phyloP scores from a whole-genome alignment of 2,329 filamentous ascomycete genomes.

The Paraphoma chrysanthemicola region DNA sequence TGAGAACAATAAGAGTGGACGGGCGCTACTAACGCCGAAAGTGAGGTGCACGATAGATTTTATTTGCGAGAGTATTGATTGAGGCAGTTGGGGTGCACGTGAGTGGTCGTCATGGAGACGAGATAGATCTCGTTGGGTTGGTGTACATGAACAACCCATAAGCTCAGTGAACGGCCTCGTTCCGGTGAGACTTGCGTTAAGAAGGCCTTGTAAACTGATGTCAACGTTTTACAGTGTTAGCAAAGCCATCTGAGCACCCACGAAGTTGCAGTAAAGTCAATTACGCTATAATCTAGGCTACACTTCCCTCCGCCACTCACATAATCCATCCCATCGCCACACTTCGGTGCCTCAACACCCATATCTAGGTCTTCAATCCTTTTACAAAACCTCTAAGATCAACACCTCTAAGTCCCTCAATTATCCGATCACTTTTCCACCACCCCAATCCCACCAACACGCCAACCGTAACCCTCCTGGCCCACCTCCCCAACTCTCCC shows the following conservation, averaged over 20 bases:
- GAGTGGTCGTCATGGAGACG: background rate
- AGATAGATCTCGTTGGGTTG: background rate
- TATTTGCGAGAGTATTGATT: background rate
- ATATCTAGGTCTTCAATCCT: background rate
- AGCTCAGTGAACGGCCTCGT: no score
- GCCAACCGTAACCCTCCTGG: conserved; percentile 11
- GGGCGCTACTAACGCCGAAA: background rate
- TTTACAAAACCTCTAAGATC: conserved; percentile 7
- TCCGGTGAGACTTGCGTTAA: no score
- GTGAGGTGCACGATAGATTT: background rate
- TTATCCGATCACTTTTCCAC: conserved; percentile 22
- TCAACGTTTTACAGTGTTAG: no score
- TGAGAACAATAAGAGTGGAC: conserved; percentile 1
- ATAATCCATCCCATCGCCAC: no score
- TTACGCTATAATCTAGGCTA: no score
- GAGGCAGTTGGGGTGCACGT: background rate
- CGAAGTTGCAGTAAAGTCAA: no score
- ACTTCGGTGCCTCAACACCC: no score
- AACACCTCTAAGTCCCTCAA: conserved; percentile 17
- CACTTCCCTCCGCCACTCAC: no score
- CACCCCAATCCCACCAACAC: conserved; percentile 13
- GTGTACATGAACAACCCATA: no score
- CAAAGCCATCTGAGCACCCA: no score
- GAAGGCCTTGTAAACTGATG: background rate
- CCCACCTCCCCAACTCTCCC: conserved; percentile 10